Percentiles rank a stretch among this genome's conserved stretches.
phyloP scores from a whole-genome alignment of 2,329 filamentous ascomycete genomes.

The Parastagonospora avenae region DNA sequence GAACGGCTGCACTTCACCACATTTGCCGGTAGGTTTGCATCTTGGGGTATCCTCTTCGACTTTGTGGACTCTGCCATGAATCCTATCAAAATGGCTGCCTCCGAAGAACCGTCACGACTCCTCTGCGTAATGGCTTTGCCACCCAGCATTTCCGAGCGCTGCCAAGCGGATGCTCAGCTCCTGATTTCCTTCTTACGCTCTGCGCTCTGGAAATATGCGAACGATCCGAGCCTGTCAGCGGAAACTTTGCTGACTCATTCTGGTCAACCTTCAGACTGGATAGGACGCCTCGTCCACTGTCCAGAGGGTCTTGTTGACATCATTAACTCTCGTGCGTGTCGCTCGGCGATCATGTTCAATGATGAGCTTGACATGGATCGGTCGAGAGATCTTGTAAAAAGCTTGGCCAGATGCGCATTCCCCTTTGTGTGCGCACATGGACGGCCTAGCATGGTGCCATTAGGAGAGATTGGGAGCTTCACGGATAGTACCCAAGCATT shows the following conservation, averaged over 20 bases:
- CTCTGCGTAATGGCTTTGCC: slow-evolving; percentile 68
- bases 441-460: slow-evolving; percentile 57
- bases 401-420: slow-evolving; percentile 68
- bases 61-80: slow-evolving; percentile 28
- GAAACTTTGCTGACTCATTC: not conserved
- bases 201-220: slow-evolving; percentile 69
- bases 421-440: slow-evolving; percentile 88
- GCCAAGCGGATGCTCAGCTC: slow-evolving; percentile 71
- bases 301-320: slow-evolving; percentile 77
- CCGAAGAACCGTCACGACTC: slow-evolving; percentile 9
- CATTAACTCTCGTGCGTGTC: slow-evolving; percentile 75
- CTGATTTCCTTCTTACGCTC: slow-evolving; percentile 75
- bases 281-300: slow-evolving; percentile 68
- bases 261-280: slow-evolving; percentile 53
- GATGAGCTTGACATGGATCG: slow-evolving; percentile 65
- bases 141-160: slow-evolving; percentile 74
- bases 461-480: slow-evolving; percentile 37
- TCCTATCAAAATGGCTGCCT: not conserved
- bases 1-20: slow-evolving; percentile 66
- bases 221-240: slow-evolving; percentile 11
- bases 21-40: slow-evolving; percentile 62
- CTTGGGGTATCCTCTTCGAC: slow-evolving; percentile 78
- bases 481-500: not conserved
- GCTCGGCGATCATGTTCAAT: slow-evolving; percentile 87
- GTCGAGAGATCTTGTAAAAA: slow-evolving; percentile 62